phyloP scores from a whole-genome alignment of 2,329 filamentous ascomycete genomes.

The Raffaelea deltoideospora region DNA sequence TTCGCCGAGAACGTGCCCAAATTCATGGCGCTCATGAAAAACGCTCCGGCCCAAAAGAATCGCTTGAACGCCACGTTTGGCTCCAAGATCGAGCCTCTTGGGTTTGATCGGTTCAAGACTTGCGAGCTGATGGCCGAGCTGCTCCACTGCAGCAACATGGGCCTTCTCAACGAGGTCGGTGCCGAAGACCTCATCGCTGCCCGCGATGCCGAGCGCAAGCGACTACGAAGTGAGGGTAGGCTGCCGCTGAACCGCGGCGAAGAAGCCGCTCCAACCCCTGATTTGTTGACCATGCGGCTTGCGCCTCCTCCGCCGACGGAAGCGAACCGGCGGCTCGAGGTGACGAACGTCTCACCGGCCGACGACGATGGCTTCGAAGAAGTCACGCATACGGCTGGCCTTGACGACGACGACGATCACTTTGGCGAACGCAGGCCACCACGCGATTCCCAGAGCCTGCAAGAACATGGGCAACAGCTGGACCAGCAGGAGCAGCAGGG shows the following conservation, averaged over 20 bases:
- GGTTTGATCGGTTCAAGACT: conserved; percentile 96
- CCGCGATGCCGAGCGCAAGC: conserved; percentile 69
- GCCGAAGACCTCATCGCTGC: conserved; percentile 73
- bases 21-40: conserved; percentile 83
- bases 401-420: conserved; percentile 38
- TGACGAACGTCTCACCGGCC: conserved; percentile 51
- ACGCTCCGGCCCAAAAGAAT: conserved; percentile 56
- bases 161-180: conserved; percentile 77
- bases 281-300: conserved; percentile 47
- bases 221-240: conserved; percentile 61
- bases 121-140: conserved; percentile 98
- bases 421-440: no score
- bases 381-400: conserved; percentile 54
- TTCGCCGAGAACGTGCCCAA: conserved; percentile 87
- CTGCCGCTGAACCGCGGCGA: conserved; percentile 35
- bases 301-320: conserved; percentile 38
- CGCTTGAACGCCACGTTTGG: conserved; percentile 80
- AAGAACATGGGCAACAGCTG: no score
- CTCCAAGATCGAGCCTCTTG: conserved; percentile 78
- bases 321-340: conserved; percentile 54
- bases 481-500: no score
- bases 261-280: conserved; percentile 29
- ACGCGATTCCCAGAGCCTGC: no score
- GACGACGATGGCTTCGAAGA: conserved; percentile 93
- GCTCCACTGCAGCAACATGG: conserved; percentile 97